Evolutionary conservation across 2,329 filamentous ascomycete species (phyloP), one percentile per base, ranked within the genome.

Genomic region (Colletotrichum musae): DNA sequence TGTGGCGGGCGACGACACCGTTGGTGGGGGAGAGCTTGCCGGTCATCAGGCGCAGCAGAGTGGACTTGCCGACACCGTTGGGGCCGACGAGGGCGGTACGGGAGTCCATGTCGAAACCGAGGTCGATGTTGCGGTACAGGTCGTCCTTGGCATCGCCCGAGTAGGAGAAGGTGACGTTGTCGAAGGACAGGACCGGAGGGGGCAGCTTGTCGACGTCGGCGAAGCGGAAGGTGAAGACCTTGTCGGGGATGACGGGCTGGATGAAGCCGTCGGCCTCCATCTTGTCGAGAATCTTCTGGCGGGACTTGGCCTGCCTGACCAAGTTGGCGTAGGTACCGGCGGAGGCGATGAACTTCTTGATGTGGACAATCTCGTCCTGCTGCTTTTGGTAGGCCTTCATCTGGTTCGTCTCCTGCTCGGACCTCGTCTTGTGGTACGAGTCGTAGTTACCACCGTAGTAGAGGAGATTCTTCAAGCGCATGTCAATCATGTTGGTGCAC

Each of bases 371-470:
- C 87, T 99, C 96, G 72, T 99, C 96, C 81, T 99, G 96, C 83
- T 99, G 96, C 89, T 99, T 99, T 82, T 93, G 88, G 87, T 99
- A 99, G 72, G 96, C 96, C 89, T 98, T 99, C 90, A 93, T 94
- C 87, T 99, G 96, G 87, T 99, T 99, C 82, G 92, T 91, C 85
- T 99, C 96, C 83, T 98, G 93, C 84, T 99, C 96, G 64, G 89
- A 85, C 72, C 95, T 91, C 60, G 95, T 98, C 93, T 98, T 99
- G 84, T 91, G 86, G 87, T 99, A 95, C 52, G 95, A 94, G 84
- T 99, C 96, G 90, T 98, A 99, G 90, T 99, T 98, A 90, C 97
- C 96, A 89, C 96, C 97, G 80, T 98, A 99, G 93, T 99, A 99
- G 73, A 95, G 83, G 76, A 99, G 92, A 81, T 92, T 86, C 85